Evolutionary conservation across 2,329 filamentous ascomycete species (phyloP).

Genomic region (Fusarium nematophilum): DNA sequence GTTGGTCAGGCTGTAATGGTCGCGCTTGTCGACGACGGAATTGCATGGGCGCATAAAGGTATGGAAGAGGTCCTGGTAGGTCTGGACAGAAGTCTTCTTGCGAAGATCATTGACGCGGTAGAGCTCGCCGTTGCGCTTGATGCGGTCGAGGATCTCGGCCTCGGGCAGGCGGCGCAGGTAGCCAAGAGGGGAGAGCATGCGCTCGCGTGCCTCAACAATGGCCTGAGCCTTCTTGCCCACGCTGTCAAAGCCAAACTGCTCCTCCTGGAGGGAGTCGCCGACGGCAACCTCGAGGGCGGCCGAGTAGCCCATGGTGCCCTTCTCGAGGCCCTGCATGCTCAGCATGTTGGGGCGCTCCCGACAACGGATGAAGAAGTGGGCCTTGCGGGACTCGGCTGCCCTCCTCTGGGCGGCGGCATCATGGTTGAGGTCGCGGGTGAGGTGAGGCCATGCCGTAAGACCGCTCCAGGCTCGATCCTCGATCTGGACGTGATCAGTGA

Average conservation of each 20-base stretch:
- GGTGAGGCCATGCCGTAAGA: slow-evolving; percentile 72
- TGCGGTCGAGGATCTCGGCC: slow-evolving; percentile 66
- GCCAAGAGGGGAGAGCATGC: slow-evolving; percentile 64
- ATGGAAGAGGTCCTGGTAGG: slow-evolving; percentile 72
- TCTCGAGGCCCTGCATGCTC: slow-evolving; percentile 77
- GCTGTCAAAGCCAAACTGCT: slow-evolving; percentile 69
- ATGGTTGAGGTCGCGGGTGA: slow-evolving; percentile 63
- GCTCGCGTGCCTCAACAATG: slow-evolving; percentile 68
- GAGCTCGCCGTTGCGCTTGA: slow-evolving; percentile 66
- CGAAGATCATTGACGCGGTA: slow-evolving; percentile 65
- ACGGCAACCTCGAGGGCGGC: slow-evolving; percentile 74
- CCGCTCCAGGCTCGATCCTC: slow-evolving; percentile 72
- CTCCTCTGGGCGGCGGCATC: slow-evolving; percentile 57
- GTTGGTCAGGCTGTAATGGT: slow-evolving; percentile 73
- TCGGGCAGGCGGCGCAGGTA: slow-evolving; percentile 68
- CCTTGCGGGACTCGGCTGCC: slow-evolving; percentile 58
- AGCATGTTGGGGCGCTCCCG: slow-evolving; percentile 77
- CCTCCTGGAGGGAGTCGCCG: slow-evolving; percentile 72
- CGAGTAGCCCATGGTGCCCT: slow-evolving; percentile 76
- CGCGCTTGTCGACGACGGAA: slow-evolving; percentile 65
- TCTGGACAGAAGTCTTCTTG: slow-evolving; percentile 63
- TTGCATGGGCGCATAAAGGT: slow-evolving; percentile 68
- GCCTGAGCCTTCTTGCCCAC: slow-evolving; percentile 65
- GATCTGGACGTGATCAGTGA: slow-evolving; percentile 73
- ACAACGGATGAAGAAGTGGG: slow-evolving; percentile 69